phyloP scores from a whole-genome alignment of 352 stramenopile species.

The Phytophthora litchii region DNA sequence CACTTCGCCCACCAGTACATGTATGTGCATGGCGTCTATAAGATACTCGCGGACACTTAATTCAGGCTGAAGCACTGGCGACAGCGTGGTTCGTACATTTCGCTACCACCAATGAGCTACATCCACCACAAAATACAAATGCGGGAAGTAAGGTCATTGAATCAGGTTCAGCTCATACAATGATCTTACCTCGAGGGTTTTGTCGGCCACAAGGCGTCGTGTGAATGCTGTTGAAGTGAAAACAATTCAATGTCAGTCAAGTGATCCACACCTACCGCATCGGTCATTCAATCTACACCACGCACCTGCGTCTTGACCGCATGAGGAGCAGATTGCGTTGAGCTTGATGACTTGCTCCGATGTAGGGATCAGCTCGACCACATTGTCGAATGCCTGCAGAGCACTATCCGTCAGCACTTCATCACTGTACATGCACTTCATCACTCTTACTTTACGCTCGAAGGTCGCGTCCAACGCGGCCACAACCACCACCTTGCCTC shows the following conservation, averaged over 20 bases:
- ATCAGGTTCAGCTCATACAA: neutral
- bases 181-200: constrained; percentile 62
- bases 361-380: constrained; percentile 73
- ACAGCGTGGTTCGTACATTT: constrained; percentile 83
- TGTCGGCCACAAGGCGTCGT: constrained; percentile 69
- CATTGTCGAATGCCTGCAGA: constrained; percentile 68
- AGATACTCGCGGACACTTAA: constrained; percentile 24
- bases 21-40: constrained; percentile 25
- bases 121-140: constrained; percentile 3
- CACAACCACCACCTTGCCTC: constrained; percentile 83
- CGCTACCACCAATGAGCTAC: constrained; percentile 77
- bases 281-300: too few species aligned
- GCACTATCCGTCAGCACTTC: neutral
- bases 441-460: constrained; percentile 58
- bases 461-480: constrained; percentile 79
- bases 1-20: constrained; percentile 4
- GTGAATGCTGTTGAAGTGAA: constrained; percentile 61
- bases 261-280: too few species aligned
- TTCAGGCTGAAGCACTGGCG: constrained; percentile 69
- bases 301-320: constrained; percentile 53
- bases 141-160: neutral
- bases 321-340: constrained; percentile 84
- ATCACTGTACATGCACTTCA: neutral
- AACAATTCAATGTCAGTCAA: too few species aligned
- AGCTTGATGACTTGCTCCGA: constrained; percentile 86